A percentile compares a stretch with the other conserved stretches of the same genome.
Evolutionary conservation across 257 asterid species (phyloP).

Genomic region (Paraleonurus japonicus): DNA sequence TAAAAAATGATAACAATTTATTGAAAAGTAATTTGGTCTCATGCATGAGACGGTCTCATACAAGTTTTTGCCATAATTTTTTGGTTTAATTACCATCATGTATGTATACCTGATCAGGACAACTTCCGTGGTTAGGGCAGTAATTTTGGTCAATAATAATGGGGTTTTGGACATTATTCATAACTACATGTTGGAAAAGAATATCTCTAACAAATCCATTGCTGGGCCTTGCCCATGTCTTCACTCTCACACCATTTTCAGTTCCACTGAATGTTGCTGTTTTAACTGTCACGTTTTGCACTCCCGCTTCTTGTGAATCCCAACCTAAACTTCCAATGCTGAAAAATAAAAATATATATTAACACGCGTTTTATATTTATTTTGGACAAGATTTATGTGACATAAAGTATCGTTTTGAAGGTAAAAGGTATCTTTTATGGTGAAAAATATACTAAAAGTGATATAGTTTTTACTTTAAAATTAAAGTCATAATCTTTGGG

Average conservation of each 20-base stretch:
- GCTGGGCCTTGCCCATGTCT: slow-evolving; percentile 67
- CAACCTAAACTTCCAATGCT: slow-evolving; percentile 67
- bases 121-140: slow-evolving; percentile 38
- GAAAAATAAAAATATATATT: background rate
- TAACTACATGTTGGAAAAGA: slow-evolving; percentile 36
- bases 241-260: slow-evolving; percentile 53
- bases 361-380: background rate
- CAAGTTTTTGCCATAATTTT: too few relatives aligned
- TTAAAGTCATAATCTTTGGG: background rate
- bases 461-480: too few relatives aligned
- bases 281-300: slow-evolving; percentile 49
- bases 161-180: slow-evolving; percentile 47
- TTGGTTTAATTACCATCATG: background rate
- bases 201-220: slow-evolving; percentile 42
- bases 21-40: too few relatives aligned
- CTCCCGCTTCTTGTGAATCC: slow-evolving; percentile 50
- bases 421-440: background rate
- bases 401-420: background rate
- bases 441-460: too few relatives aligned
- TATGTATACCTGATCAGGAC: slow-evolving; percentile 41
- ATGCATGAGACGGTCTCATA: too few relatives aligned
- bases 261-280: slow-evolving; percentile 42
- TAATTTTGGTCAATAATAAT: slow-evolving; percentile 56
- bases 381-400: background rate
- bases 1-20: too few relatives aligned